Conservation (phyloP, 164 flowering plant species). For the Nymphaea colorata region DNA sequence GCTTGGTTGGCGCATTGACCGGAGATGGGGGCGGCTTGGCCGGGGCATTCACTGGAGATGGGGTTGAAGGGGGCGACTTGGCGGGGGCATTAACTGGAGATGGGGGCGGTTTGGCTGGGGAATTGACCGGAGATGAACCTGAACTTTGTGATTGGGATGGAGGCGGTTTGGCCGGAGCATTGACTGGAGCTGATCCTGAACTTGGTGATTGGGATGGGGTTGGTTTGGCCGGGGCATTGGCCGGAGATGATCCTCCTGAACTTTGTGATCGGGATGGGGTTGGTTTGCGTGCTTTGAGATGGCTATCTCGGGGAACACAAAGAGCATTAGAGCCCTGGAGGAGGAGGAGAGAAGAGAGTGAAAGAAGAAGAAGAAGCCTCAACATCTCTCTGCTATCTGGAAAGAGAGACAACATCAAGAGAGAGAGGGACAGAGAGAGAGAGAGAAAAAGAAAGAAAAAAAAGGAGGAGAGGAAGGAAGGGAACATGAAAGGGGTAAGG, state of each 20-base stretch:
- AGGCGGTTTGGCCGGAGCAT: neutral
- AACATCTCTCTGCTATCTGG: neutral
- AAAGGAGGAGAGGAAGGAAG: neutral
- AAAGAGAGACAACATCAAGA: neutral
- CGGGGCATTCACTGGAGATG: neutral
- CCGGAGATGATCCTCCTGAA: slow-evolving; percentile 1
- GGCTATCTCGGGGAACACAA: slow-evolving; percentile 9
- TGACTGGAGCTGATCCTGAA: neutral
- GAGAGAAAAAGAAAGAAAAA: too few relatives aligned
- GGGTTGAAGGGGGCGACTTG: neutral
- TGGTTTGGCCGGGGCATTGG: neutral
- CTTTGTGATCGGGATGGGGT: neutral
- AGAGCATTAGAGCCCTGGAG: slow-evolving; percentile 6
- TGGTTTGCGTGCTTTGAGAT: neutral
- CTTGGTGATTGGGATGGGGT: neutral
- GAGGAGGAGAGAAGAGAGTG: slow-evolving; percentile 7
- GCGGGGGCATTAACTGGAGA: neutral
- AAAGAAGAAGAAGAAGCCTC: slow-evolving; percentile 9
- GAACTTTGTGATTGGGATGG: neutral
- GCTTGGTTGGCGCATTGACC: neutral
- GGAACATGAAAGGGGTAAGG: neutral
- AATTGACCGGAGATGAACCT: neutral
- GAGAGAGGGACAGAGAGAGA: neutral
- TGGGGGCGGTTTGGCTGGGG: neutral
- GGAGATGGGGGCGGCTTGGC: neutral